Conservation (phyloP, 2,329 filamentous ascomycete genomes). For the Pyricularia sp. region DNA sequence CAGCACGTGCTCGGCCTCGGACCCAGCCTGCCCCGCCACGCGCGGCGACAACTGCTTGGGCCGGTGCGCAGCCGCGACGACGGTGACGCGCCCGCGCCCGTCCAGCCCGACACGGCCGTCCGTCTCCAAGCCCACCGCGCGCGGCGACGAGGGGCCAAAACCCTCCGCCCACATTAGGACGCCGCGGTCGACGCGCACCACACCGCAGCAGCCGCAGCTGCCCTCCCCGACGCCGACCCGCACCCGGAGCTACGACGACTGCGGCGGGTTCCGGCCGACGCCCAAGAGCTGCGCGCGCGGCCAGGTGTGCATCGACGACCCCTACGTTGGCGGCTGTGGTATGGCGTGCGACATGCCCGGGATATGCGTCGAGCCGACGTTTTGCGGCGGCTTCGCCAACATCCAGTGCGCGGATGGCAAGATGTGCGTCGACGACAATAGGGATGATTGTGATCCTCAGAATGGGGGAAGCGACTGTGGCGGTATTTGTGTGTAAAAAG, state of each 20-base stretch:
- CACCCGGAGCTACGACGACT: constrained; percentile 12
- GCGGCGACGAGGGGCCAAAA: not conserved
- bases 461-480: constrained; percentile 30
- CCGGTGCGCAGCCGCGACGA: constrained; percentile 7
- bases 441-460: constrained; percentile 28
- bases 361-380: constrained; percentile 15
- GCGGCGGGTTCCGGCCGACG: constrained; percentile 15
- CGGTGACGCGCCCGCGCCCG: constrained; percentile 4
- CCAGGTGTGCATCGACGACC: constrained; percentile 17
- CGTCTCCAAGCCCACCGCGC: not conserved
- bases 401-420: constrained; percentile 21
- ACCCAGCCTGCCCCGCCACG: constrained; percentile 9
- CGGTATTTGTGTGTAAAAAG: constrained; percentile 24
- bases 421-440: constrained; percentile 30
- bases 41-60: constrained; percentile 14
- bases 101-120: not conserved
- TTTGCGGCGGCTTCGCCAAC: constrained; percentile 30
- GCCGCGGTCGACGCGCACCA: not conserved
- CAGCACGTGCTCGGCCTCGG: constrained; percentile 9
- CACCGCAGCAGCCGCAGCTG: not conserved
- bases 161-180: not conserved
- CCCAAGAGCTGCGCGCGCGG: constrained; percentile 11
- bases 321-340: constrained; percentile 6
- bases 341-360: constrained; percentile 16
- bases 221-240: not conserved